Conservation (phyloP, 2,329 filamentous ascomycete genomes). For the Alternaria sp. region DNA sequence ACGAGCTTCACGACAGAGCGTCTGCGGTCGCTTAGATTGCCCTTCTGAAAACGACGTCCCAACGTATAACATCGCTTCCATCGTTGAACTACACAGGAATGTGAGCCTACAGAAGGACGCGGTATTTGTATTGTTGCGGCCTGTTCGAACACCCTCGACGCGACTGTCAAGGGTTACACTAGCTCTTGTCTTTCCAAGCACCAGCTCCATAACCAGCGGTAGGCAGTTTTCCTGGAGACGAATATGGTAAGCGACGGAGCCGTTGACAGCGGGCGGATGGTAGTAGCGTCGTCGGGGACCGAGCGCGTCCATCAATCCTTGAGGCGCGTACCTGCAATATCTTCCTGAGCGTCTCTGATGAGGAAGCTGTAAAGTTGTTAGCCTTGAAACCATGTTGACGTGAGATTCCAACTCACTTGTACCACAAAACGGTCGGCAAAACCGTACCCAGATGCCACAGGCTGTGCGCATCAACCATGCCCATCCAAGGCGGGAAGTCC, state of each 20-base stretch:
- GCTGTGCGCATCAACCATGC: slow-evolving; percentile 89
- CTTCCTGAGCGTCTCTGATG: slow-evolving; percentile 82
- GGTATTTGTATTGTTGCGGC: not conserved
- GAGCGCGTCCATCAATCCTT: slow-evolving; percentile 63
- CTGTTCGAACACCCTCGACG: not conserved
- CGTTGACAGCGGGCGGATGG: slow-evolving; percentile 1
- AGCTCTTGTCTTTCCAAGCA: slow-evolving; percentile 9
- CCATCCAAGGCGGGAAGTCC: slow-evolving; percentile 86
- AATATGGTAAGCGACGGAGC: slow-evolving; percentile 27
- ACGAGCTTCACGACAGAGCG: not conserved
- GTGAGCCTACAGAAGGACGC: not conserved
- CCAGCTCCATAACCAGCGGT: not conserved
- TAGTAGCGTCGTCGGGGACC: slow-evolving; percentile 4
- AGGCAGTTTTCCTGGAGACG: slow-evolving; percentile 28
- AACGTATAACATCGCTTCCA: too few species aligned
- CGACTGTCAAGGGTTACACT: not conserved
- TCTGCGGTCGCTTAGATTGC: not conserved
- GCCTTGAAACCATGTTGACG: not conserved
- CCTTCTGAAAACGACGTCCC: not conserved
- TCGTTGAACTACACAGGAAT: not conserved
- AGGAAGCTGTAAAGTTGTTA: slow-evolving; percentile 70
- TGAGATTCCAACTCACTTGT: slow-evolving; percentile 72
- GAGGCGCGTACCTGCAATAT: slow-evolving; percentile 73
- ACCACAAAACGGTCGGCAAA: slow-evolving; percentile 85
- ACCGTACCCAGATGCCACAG: slow-evolving; percentile 97